phyloP scores from a whole-genome alignment of 257 asterid species.

The Scutellaria minor region DNA sequence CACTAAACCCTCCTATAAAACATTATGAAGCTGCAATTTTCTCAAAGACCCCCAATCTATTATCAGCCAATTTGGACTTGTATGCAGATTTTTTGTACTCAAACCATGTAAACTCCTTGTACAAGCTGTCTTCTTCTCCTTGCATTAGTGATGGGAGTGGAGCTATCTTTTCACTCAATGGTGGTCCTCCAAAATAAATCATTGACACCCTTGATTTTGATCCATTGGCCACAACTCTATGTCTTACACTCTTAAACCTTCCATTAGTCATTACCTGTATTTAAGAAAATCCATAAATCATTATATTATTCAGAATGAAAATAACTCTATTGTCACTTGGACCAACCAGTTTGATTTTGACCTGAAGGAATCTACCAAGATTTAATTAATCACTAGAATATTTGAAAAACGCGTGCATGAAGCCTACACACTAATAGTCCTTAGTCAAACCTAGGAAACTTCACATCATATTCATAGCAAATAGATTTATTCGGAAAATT shows the following conservation, averaged over 20 bases:
- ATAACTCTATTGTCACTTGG: too few species aligned
- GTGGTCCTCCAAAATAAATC: conserved; percentile 80
- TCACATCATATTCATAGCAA: conserved; percentile 27
- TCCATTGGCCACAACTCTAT: conserved; percentile 57
- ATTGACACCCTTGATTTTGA: conserved; percentile 62
- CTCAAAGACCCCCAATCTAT: conserved; percentile 58
- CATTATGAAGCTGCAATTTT: conserved; percentile 54
- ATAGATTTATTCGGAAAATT: conserved; percentile 6
- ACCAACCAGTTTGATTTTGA: too few species aligned
- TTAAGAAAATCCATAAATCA: neutral
- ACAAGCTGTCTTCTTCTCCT: conserved; percentile 59
- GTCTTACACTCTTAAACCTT: conserved; percentile 62
- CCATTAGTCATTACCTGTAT: conserved; percentile 70
- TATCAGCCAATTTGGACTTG: conserved; percentile 57
- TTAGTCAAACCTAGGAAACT: conserved; percentile 30
- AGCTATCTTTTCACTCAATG: conserved; percentile 64
- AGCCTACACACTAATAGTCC: neutral
- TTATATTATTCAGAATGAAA: too few species aligned
- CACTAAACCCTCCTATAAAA: too few species aligned
- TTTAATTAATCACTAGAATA: too few species aligned
- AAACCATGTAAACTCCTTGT: conserved; percentile 74
- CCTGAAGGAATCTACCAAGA: too few species aligned
- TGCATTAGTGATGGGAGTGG: conserved; percentile 56
- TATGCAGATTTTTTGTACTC: conserved; percentile 66
- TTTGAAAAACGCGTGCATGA: conserved; percentile 24